These are phyloP conservation scores for Allantophomopsis lycopodina DNA, from an alignment of 2,329 filamentous ascomycete species.

Conservation along the genomic window DNA sequence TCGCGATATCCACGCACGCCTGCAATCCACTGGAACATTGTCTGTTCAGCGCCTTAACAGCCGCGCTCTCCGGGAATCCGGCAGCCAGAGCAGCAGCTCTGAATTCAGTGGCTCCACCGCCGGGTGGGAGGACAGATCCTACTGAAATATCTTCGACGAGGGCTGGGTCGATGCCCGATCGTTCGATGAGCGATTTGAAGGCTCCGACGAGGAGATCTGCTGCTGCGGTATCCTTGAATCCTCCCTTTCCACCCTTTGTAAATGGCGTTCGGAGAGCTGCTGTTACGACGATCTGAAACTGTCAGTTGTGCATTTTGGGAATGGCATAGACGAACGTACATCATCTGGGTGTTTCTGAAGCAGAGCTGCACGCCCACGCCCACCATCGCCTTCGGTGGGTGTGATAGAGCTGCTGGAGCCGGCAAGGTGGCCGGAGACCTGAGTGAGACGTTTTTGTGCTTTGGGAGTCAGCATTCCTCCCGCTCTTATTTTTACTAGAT, in stretches of 20 bases:
- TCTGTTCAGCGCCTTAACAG: slow-evolving; percentile 81
- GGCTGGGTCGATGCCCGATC: slow-evolving; percentile 76
- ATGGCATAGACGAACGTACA: slow-evolving; percentile 24
- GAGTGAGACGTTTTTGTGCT: slow-evolving; percentile 23
- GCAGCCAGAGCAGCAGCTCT: slow-evolving; percentile 81
- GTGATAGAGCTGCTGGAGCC: slow-evolving; percentile 20
- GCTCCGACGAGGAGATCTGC: slow-evolving; percentile 77
- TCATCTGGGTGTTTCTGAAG: slow-evolving; percentile 55
- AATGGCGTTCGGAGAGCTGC: slow-evolving; percentile 83
- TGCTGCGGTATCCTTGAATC: slow-evolving; percentile 86
- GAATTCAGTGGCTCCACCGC: slow-evolving; percentile 94
- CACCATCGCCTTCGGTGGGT: slow-evolving; percentile 5
- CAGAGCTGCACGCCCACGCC: slow-evolving; percentile 20
- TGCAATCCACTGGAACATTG: slow-evolving; percentile 92
- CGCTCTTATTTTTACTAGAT: too few relatives aligned
- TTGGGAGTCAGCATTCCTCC: not conserved
- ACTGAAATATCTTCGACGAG: slow-evolving; percentile 89
- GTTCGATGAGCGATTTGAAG: slow-evolving; percentile 67
- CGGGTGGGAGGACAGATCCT: slow-evolving; percentile 80
- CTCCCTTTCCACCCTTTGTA: slow-evolving; percentile 85
- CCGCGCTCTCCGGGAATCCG: slow-evolving; percentile 73
- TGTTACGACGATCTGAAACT: slow-evolving; percentile 66
- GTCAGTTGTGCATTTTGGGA: slow-evolving; percentile 12
- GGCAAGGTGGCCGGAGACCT: slow-evolving; percentile 47
- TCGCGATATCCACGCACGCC: slow-evolving; percentile 86